Evolutionary conservation across 2,329 filamentous ascomycete genomes (phyloP).

Genomic region (Nothophaeocryptopus gaeumannii): DNA sequence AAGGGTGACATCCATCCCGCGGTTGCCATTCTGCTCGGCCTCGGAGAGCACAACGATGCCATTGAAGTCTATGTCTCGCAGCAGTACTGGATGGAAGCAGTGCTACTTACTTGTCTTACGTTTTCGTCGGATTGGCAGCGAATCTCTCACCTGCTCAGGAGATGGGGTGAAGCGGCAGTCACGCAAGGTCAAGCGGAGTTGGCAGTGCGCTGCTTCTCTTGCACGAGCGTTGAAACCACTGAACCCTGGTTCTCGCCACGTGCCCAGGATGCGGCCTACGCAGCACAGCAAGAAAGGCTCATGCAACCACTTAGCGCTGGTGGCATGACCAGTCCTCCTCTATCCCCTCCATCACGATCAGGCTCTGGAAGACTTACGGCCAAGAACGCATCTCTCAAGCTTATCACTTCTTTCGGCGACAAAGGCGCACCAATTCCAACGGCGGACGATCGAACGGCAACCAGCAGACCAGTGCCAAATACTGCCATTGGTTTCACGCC

Average conservation of each 20-base stretch:
- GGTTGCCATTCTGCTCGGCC: constrained; percentile 85
- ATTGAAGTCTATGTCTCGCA: constrained; percentile 95
- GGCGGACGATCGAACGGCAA: constrained; percentile 4
- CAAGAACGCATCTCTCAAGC: constrained; percentile 80
- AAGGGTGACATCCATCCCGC: constrained; percentile 88
- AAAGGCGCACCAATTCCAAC: constrained; percentile 59
- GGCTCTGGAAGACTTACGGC: constrained; percentile 56
- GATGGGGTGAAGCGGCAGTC: constrained; percentile 92
- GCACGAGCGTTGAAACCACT: constrained; percentile 77
- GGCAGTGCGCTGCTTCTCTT: constrained; percentile 89
- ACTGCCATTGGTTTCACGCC: constrained; percentile 66
- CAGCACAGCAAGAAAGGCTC: constrained; percentile 51
- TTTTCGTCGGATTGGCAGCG: constrained; percentile 87
- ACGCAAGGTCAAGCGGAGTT: constrained; percentile 83
- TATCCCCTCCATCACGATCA: constrained; percentile 68
- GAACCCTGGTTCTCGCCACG: constrained; percentile 87
- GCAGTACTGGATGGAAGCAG: constrained; percentile 85
- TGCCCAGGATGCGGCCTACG: constrained; percentile 58
- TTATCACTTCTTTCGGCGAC: constrained; percentile 84
- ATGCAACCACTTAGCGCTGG: constrained; percentile 46
- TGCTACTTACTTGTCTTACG: constrained; percentile 79
- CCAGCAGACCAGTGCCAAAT: constrained; percentile 2
- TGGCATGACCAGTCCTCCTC: constrained; percentile 61
- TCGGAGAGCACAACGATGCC: constrained; percentile 89
- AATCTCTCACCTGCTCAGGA: constrained; percentile 80